A percentile compares a stretch with the other conserved stretches of the same genome.
Evolutionary conservation across 2,329 filamentous ascomycete species (phyloP).

Genomic region (Penicillium sp.): DNA sequence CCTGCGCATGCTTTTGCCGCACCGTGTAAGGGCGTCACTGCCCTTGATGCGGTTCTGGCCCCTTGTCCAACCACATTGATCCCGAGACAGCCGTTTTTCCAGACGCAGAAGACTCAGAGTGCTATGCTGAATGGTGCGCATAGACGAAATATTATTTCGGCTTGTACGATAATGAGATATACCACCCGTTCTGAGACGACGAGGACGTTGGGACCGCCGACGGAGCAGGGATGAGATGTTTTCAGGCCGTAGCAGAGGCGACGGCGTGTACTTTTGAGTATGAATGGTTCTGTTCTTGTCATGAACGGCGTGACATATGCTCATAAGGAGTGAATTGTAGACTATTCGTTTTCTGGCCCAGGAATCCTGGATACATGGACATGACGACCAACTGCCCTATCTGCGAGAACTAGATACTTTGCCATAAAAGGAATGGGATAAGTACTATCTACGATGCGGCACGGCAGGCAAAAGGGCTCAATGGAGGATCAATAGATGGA

Average conservation of each 20-base stretch:
- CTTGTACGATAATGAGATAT: slow-evolving; percentile 50
- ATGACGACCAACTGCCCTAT: slow-evolving; percentile 37
- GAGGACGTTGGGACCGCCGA: slow-evolving; percentile 40
- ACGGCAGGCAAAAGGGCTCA: slow-evolving; percentile 22
- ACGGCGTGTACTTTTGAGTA: slow-evolving; percentile 39
- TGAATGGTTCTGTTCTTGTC: slow-evolving; percentile 20
- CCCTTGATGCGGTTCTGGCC: slow-evolving; percentile 59
- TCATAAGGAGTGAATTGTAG: neutral
- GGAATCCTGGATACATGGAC: slow-evolving; percentile 36
- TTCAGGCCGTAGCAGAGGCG: slow-evolving; percentile 37
- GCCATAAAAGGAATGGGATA: slow-evolving; percentile 37
- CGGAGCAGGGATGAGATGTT: slow-evolving; percentile 34
- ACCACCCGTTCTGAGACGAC: slow-evolving; percentile 49
- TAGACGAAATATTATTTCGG: slow-evolving; percentile 61
- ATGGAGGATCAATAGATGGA: slow-evolving; percentile 36
- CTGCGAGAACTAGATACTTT: slow-evolving; percentile 35
- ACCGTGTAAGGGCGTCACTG: slow-evolving; percentile 62
- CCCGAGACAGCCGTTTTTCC: slow-evolving; percentile 59
- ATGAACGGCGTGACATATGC: no score
- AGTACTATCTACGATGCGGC: slow-evolving; percentile 28
- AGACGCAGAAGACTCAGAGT: slow-evolving; percentile 55
- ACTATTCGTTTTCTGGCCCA: slow-evolving; percentile 1
- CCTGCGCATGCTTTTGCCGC: slow-evolving; percentile 59
- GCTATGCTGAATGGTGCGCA: slow-evolving; percentile 58
- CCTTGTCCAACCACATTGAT: slow-evolving; percentile 51